Conservation (phyloP, 306 rosid genomes). For the Acacia crassicarpa region DNA sequence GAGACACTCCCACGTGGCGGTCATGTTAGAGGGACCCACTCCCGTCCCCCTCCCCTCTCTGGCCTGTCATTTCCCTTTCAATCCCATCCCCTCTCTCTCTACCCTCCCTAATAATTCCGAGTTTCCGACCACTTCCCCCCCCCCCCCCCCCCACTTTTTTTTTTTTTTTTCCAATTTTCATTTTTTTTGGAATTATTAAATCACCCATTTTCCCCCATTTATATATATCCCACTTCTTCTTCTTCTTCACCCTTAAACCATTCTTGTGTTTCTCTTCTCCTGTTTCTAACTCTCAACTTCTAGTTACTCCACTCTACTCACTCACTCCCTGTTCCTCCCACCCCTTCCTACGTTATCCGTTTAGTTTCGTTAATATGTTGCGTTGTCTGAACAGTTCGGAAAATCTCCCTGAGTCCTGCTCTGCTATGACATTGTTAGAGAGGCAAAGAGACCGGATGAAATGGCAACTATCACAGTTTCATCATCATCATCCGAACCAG, state of each 20-base stretch:
- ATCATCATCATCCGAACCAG: background rate
- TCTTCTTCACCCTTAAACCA: slow-evolving; percentile 25
- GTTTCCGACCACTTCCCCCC: slow-evolving; percentile 31
- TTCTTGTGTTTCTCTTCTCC: background rate
- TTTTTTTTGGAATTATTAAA: background rate
- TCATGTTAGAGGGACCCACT: slow-evolving; percentile 49
- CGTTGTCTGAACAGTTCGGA: slow-evolving; percentile 51
- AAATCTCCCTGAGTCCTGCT: slow-evolving; percentile 28
- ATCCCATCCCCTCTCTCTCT: slow-evolving; percentile 24
- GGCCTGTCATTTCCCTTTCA: slow-evolving; percentile 20
- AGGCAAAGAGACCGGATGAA: slow-evolving; percentile 44
- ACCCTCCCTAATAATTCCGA: slow-evolving; percentile 47
- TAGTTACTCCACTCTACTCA: too few species aligned
- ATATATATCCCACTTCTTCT: slow-evolving; percentile 25
- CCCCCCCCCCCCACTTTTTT: background rate
- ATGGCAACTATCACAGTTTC: slow-evolving; percentile 35
- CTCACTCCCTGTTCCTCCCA: too few species aligned
- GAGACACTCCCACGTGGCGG: slow-evolving; percentile 51
- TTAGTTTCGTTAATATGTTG: slow-evolving; percentile 32
- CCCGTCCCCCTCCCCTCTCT: slow-evolving; percentile 37
- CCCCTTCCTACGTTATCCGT: too few species aligned
- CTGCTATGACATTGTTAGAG: slow-evolving; percentile 54
- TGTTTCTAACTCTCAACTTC: background rate
- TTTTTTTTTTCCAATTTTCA: background rate
- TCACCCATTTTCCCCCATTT: background rate